Base-by-base conservation (phyloP, 2,329 filamentous ascomycete species). In the Talaromyces sp. region DNA sequence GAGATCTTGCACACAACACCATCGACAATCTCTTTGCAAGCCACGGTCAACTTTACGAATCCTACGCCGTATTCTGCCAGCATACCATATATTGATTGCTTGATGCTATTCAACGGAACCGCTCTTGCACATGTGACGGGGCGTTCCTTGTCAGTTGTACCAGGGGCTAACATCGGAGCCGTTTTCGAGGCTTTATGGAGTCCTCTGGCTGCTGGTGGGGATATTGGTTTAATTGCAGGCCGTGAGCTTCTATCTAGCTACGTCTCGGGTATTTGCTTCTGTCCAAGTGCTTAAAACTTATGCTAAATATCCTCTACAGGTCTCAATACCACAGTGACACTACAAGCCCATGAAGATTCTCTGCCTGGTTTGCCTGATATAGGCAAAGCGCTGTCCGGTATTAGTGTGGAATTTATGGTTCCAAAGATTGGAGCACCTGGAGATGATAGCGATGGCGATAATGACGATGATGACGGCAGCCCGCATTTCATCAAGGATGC, bases 1-100 rank as follows among this genome's bases (percentile, higher is more conserved):
- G 84, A 85, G 68, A 87, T 98, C 64, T 74, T 90, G 47, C 87
- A 90, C 64, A 96, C 93, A 0, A 89, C 89, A 1, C 80, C 84
- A 41, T 87, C 87, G 2, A 90, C 90, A 3, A 82, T 97, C 56
- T 87, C 85, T 22, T 79, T 98, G 41, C 83, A 88, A 72, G 90
- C 91, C 14, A 79, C 82, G 45, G 83, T 96, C 72, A 96, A 95
- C 73, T 84, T 97, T 66, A 96, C 91, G 3, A 99, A 99, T 72
- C 93, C 94, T 1, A 96, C 93, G 0, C 85, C 88, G 3, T 97
- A 98, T 75, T 88, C 91, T 4, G 93, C 92, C 3, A 82, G 82
- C 2, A 82, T 98, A n/a, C 94, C 94, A 1, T 94, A 88, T 67
- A 78, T 92, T 68, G 93, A 90, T 73, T 84, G 96, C 50, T 87